These are phyloP conservation scores for Fusarium sp. DNA, from an alignment of 2,329 filamentous ascomycete species.

Conservation along the genomic window DNA sequence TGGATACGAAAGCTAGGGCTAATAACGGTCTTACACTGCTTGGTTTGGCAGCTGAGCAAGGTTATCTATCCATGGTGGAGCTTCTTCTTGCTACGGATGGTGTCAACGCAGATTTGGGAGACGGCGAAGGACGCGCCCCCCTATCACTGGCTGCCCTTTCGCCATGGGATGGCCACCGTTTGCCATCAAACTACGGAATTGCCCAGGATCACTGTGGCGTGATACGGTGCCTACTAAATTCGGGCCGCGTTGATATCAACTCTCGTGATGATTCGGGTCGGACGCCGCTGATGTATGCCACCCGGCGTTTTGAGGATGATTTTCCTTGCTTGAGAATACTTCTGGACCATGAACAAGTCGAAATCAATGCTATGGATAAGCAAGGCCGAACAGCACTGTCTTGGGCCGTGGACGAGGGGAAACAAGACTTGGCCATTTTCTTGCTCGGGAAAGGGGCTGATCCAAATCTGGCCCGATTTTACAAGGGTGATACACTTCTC, in stretches of 20 bases:
- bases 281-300: neutral
- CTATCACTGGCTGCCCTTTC: neutral
- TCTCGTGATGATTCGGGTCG: neutral
- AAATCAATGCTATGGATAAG: neutral
- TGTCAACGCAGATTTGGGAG: neutral
- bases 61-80: neutral
- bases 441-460: neutral
- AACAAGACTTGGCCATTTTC: neutral
- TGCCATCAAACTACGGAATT: too few species aligned
- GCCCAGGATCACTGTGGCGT: too few species aligned
- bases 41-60: neutral
- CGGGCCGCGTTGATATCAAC: neutral
- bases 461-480: neutral
- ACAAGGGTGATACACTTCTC: neutral
- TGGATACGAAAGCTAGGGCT: neutral
- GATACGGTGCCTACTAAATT: neutral
- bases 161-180: too few species aligned
- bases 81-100: neutral
- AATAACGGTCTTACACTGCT: neutral
- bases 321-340: neutral
- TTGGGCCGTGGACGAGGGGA: neutral
- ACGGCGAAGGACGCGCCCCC: neutral
- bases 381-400: neutral
- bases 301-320: neutral
- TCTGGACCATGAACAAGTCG: neutral